These are phyloP conservation scores for Colletotrichum neosansevieriae DNA, from an alignment of 2,329 filamentous ascomycete genomes.

Conservation along the genomic window DNA sequence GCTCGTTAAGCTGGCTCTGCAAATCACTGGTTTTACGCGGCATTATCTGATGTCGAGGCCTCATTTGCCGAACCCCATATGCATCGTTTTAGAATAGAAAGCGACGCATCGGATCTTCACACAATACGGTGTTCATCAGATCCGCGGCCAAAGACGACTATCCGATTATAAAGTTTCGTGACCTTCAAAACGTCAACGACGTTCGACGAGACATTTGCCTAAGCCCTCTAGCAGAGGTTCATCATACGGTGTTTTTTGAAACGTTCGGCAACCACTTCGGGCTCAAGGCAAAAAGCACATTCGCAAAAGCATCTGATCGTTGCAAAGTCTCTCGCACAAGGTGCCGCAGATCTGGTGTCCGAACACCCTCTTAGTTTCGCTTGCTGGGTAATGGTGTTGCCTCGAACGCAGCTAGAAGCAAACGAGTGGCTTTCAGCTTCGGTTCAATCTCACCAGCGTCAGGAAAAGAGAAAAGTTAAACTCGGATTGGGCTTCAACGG, in stretches of 20 bases:
- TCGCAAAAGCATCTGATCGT: background rate
- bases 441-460: slow-evolving; percentile 6
- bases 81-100: no score
- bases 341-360: slow-evolving; percentile 7
- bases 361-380: background rate
- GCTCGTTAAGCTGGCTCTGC: no score
- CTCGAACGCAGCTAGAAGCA: slow-evolving; percentile 17
- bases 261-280: background rate
- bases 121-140: no score
- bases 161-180: no score
- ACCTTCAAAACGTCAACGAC: no score
- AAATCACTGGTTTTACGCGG: no score
- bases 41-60: no score
- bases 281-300: background rate
- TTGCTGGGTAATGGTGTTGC: background rate
- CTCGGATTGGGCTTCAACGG: background rate
- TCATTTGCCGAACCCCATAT: no score
- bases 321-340: background rate
- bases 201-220: no score
- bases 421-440: background rate
- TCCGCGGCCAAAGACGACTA: no score
- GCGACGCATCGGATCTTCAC: no score
- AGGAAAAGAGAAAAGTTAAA: background rate
- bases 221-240: no score
- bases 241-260: background rate